Percentiles rank a stretch among this genome's conserved stretches.
phyloP scores from a whole-genome alignment of 2,329 filamentous ascomycete species.

The Aspergillus eucalypticola region DNA sequence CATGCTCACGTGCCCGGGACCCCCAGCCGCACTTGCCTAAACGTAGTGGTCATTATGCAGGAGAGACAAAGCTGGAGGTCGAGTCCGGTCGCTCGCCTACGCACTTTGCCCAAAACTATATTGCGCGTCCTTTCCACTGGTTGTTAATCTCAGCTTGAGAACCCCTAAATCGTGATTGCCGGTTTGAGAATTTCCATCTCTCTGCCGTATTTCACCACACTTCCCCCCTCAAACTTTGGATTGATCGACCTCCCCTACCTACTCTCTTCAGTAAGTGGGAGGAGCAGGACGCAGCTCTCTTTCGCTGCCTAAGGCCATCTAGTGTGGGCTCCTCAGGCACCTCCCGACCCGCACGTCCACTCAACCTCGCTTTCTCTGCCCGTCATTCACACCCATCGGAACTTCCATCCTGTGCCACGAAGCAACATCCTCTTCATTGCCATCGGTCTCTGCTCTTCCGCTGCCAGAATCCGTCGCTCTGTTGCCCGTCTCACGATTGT shows the following conservation, averaged over 20 bases:
- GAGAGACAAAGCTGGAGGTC: background rate
- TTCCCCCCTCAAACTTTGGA: background rate
- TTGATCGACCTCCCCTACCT: too few species aligned
- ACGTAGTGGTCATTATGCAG: background rate
- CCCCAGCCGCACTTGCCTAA: slow-evolving; percentile 1
- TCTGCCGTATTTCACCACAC: background rate
- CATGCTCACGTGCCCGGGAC: background rate
- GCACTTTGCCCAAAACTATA: background rate
- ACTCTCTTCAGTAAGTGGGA: too few species aligned
- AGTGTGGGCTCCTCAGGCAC: slow-evolving; percentile 20
- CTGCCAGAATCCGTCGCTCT: slow-evolving; percentile 13
- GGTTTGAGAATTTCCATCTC: background rate
- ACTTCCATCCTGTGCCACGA: slow-evolving; percentile 31
- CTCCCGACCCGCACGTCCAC: slow-evolving; percentile 25
- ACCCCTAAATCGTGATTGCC: background rate
- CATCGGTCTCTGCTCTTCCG: slow-evolving; percentile 19
- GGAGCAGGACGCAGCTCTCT: too few species aligned
- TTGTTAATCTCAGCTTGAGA: background rate
- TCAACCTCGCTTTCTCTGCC: slow-evolving; percentile 30
- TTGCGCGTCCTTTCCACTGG: background rate
- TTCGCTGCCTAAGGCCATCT: slow-evolving; percentile 11
- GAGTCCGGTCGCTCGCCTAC: background rate
- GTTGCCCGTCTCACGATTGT: slow-evolving; percentile 9
- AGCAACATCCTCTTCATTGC: slow-evolving; percentile 26
- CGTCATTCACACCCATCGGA: slow-evolving; percentile 26